Conservation (phyloP, 257 asterid genomes). For the Solanum sparsipilum region DNA sequence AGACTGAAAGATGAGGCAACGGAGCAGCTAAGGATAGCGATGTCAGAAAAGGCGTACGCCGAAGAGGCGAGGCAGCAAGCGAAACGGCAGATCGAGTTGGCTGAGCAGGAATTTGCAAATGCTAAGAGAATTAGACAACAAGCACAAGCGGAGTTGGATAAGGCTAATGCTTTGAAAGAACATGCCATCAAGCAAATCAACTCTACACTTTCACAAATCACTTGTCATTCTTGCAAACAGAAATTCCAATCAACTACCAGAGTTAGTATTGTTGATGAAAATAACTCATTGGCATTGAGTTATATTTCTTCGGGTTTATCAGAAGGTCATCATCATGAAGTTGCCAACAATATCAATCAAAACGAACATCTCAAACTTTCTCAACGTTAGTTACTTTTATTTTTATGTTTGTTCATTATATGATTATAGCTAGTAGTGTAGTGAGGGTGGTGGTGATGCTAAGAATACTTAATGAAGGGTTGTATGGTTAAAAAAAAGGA, state of each 20-base stretch:
- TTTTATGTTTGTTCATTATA: not conserved
- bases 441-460: not conserved
- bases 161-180: conserved; percentile 46
- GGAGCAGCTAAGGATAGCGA: conserved; percentile 36
- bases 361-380: conserved; percentile 11
- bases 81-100: conserved; percentile 53
- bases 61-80: conserved; percentile 67
- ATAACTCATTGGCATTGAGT: conserved; percentile 15
- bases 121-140: conserved; percentile 76
- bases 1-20: conserved; percentile 23
- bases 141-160: conserved; percentile 53
- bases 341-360: conserved; percentile 14
- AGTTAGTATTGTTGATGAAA: not conserved
- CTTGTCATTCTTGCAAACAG: conserved; percentile 58
- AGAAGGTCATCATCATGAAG: conserved; percentile 27
- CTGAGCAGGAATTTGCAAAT: conserved; percentile 61
- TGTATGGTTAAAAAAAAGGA: not conserved
- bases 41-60: conserved; percentile 60
- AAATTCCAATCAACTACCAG: conserved; percentile 30
- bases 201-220: conserved; percentile 41
- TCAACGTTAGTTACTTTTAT: conserved; percentile 1
- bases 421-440: not conserved
- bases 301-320: conserved; percentile 44
- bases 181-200: conserved; percentile 47
- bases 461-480: not conserved